A percentile compares a stretch with the other conserved stretches of the same genome.
Evolutionary conservation across 768 basidiomycete species (phyloP).

Genomic region (Lactifluus volemus): DNA sequence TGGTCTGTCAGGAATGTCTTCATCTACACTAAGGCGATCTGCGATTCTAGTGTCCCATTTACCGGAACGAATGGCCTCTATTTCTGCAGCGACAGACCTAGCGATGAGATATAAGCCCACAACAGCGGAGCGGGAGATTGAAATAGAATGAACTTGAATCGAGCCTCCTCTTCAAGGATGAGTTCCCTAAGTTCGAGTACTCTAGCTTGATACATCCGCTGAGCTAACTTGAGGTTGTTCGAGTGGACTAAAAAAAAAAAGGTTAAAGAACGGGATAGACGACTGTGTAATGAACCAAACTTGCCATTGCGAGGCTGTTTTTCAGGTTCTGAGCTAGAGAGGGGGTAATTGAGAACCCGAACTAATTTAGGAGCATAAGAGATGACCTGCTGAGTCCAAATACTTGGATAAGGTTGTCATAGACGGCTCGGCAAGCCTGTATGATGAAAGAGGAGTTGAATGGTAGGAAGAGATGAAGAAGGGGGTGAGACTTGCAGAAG

Average conservation of each 20-base stretch:
- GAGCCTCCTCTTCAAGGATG: conserved; percentile 63
- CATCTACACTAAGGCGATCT: conserved; percentile 24
- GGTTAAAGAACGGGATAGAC: background rate
- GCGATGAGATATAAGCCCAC: background rate
- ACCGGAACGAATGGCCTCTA: conserved; percentile 66
- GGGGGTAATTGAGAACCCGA: background rate
- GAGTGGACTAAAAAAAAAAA: conserved; percentile 39
- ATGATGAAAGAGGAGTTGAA: background rate
- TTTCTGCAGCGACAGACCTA: conserved; percentile 63
- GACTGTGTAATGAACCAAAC: background rate
- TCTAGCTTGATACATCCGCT: conserved; percentile 62
- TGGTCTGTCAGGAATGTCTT: conserved; percentile 12
- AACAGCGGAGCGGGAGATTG: background rate
- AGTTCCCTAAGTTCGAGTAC: conserved; percentile 62
- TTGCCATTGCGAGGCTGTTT: conserved; percentile 44
- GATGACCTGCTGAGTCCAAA: conserved; percentile 8
- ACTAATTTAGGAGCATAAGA: background rate
- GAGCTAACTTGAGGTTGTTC: conserved; percentile 58
- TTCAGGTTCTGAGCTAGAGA: conserved; percentile 24
- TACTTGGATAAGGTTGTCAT: background rate
- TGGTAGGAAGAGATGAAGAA: conserved; percentile 8
- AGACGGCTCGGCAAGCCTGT: conserved; percentile 6
- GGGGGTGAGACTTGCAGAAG: conserved; percentile 39
- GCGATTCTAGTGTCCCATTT: conserved; percentile 49
- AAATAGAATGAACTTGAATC: conserved; percentile 54